Conservation (phyloP, 164 flowering plant species). For the Aristolochia contorta region DNA sequence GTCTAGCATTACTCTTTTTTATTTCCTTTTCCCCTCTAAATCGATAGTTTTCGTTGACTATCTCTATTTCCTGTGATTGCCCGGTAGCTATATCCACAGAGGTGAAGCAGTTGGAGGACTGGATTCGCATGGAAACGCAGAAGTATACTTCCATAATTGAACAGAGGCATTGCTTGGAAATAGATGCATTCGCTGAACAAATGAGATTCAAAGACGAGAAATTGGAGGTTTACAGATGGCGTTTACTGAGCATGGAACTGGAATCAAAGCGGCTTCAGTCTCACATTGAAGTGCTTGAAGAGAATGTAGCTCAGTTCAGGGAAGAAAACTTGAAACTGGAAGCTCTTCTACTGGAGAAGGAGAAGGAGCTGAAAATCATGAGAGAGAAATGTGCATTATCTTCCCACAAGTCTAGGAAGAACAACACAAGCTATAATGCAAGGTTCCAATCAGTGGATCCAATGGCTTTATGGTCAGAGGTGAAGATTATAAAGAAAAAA, state of each 20-base stretch:
- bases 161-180: conserved; percentile 59
- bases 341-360: conserved; percentile 40
- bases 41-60: background rate
- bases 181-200: conserved; percentile 77
- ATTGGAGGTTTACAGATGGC: conserved; percentile 68
- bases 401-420: conserved; percentile 15
- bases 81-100: conserved; percentile 26
- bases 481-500: conserved; percentile 37
- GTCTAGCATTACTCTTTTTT: no score
- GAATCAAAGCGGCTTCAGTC: conserved; percentile 65
- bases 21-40: background rate
- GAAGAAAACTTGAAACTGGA: conserved; percentile 51
- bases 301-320: conserved; percentile 39
- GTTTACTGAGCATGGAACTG: conserved; percentile 58
- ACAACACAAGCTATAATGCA: conserved; percentile 15
- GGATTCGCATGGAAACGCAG: conserved; percentile 49
- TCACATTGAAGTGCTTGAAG: conserved; percentile 48
- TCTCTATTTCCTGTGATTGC: conserved; percentile 3
- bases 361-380: conserved; percentile 44
- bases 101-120: conserved; percentile 38
- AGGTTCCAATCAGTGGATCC: conserved; percentile 14
- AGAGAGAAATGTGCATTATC: conserved; percentile 29
- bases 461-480: conserved; percentile 34
- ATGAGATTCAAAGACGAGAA: conserved; percentile 77
- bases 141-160: conserved; percentile 35